Evolutionary conservation across 345 rosid genomes (phyloP).

Genomic region (Pistacia vera): DNA sequence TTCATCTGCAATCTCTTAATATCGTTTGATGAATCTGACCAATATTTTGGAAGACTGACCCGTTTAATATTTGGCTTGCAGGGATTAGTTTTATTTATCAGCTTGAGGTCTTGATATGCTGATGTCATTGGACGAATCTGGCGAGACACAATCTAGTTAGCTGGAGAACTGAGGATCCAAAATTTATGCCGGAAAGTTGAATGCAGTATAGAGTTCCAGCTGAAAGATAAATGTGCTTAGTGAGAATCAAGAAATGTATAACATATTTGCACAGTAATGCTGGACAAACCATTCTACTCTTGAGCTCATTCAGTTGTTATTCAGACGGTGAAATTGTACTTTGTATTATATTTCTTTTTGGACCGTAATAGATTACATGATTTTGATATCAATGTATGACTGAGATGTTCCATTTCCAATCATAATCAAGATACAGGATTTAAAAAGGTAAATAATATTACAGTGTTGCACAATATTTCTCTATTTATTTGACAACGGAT

Average conservation of each 20-base stretch:
- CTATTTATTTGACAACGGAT: too few relatives aligned
- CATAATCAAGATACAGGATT: too few relatives aligned
- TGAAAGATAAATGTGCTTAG: neutral
- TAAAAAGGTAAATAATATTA: too few relatives aligned
- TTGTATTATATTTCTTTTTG: conserved; percentile 2
- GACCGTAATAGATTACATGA: neutral
- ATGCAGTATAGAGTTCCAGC: too few relatives aligned
- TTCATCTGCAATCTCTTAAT: neutral
- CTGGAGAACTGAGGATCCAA: conserved; percentile 1
- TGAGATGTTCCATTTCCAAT: neutral
- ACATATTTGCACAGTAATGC: neutral
- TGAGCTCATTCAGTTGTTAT: neutral
- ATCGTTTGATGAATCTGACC: neutral
- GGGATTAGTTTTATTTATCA: conserved; percentile 33
- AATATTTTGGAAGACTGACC: conserved; percentile 1
- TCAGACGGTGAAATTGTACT: conserved; percentile 4
- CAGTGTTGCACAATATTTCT: neutral
- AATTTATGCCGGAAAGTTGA: neutral
- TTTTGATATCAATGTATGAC: neutral
- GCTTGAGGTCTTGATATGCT: neutral
- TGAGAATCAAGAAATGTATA: neutral
- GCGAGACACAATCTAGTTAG: neutral
- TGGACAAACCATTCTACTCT: neutral
- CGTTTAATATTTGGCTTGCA: conserved; percentile 21
- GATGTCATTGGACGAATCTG: neutral